Base-by-base conservation (phyloP, 2,329 filamentous ascomycete species). In the Camptophora hylomeconis region DNA sequence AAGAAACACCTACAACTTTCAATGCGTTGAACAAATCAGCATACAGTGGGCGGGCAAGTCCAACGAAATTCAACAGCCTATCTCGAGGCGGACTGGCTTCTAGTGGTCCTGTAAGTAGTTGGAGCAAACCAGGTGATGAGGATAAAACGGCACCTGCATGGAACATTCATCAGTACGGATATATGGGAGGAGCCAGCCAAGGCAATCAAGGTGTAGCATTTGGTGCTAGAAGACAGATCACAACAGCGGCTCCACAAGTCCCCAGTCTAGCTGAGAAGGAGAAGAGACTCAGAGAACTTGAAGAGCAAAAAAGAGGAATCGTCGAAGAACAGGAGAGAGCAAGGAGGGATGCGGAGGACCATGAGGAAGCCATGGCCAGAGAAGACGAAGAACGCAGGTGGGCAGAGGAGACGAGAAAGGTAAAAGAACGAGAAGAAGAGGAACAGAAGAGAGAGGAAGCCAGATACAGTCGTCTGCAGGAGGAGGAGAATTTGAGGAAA, bases 101-200 rank as follows among this genome's bases (percentile, higher is more conserved):
- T 17, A 65, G 66, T 28, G 58, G 56, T 27, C 48, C 52, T 17
- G 72, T 87, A 37, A 93, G 80, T 50, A 92, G 75, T 55, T 95
- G 89, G 89, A 92, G 81, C 54, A 92, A 74, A 52, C 81, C 70
- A 53, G 69, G 71, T 31, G 82, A 94, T 43, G 80, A 94, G 53
- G 72, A 71, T 10, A 68, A 67, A 24, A 94, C 86, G 2, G 67
- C 76, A 15, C 89, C 89, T 0, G 89, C 89, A 2, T 98, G 89
- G 89, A 98, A 95, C 51, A 95, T 95, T 44, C 80, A 86, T 33
- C 89, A 98, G 51, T 98, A 98, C 50, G 86, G 89, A 5, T 98
- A 94, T 56, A 89, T 95, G 79, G 89, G 89, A 33, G 89, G 89
- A 26, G 89, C 89, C 15, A 94, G 82, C 47, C 89, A 98, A 53